Percentiles rank a stretch among this genome's conserved stretches.
Evolutionary conservation across 129 eudicot genomes (phyloP).

Genomic region (Kitagawia praeruptora): DNA sequence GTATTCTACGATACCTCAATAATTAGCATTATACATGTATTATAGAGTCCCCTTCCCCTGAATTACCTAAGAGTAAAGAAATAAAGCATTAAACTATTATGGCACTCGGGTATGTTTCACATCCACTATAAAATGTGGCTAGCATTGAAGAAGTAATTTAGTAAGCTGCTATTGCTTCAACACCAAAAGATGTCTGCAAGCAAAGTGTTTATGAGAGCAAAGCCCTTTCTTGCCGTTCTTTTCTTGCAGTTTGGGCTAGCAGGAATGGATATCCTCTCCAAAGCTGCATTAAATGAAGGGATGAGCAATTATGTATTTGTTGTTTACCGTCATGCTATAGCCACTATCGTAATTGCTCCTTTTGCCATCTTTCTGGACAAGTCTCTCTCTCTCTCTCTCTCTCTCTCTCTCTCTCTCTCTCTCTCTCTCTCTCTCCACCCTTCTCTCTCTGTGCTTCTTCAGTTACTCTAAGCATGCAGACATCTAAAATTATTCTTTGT

Average conservation of each 20-base stretch:
- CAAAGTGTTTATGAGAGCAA: conserved; percentile 29
- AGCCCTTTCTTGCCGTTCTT: conserved; percentile 70
- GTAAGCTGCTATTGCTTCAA: conserved; percentile 3
- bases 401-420: neutral
- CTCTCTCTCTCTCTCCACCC: neutral
- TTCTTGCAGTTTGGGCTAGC: conserved; percentile 85
- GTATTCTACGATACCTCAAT: neutral
- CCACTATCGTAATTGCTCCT: conserved; percentile 64
- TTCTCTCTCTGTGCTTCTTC: neutral
- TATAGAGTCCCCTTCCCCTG: neutral
- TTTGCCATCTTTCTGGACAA: conserved; percentile 29
- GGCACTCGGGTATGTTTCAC: conserved; percentile 6
- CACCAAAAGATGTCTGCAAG: conserved; percentile 14
- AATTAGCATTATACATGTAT: neutral
- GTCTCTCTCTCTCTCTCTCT: neutral
- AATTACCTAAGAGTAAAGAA: neutral
- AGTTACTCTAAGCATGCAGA: neutral
- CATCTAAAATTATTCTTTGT: neutral
- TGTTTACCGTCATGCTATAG: conserved; percentile 72
- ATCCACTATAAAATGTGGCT: conserved; percentile 12
- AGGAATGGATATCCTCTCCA: conserved; percentile 73
- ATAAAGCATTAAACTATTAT: conserved; percentile 9
- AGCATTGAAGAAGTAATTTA: conserved; percentile 7
- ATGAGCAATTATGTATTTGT: conserved; percentile 79
- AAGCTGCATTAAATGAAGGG: conserved; percentile 59